Evolutionary conservation across 495 filamentous ascomycete genomes (phyloP), one percentile per base, ranked within the genome.

Genomic region (Penicillium cinerascens): DNA sequence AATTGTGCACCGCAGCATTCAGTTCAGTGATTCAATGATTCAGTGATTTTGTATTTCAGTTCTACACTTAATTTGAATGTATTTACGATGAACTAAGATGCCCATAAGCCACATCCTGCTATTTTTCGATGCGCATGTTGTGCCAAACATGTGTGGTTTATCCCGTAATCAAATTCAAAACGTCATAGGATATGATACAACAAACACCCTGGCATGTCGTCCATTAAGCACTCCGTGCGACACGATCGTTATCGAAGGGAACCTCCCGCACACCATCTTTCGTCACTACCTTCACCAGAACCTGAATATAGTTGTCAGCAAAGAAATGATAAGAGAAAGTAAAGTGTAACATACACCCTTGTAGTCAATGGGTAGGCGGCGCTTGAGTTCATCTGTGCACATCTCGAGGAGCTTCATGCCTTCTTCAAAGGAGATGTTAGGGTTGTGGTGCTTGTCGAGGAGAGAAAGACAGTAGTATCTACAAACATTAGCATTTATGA

Each of bases 371-470:
- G 93, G 93, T 78, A 97, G 81, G 73, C 91, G 78, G 63, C 95
- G 83, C 82, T 96, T 95, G 64, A 96, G 78, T 79, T 98, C 93
- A 67, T 97, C 91, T 58, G 89, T 90, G 72, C 93, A 98, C 86
- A 97, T 88, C 59, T 80, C 81, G 56, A 98, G 77, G 40, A 98
- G 81, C 76, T 96, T 89, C 67, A 95, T 77, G 41, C 93, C 93
- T 71, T 92, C 81, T 43, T 90, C 91, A 20, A 92, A 80, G 47
- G 78, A 73, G 69, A 97, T 97, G 66, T 97, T 83, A 33, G 93
- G 92, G 56, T 97, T 88, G 66, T 98, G 93, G 61, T 97, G 93
- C 74, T 98, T 98, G 75, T 98, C 93, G 17, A 98, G 82, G 54
- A 95, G 92, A 3, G 90, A 95, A 39, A 97, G 79, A 69, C 91